phyloP scores from a whole-genome alignment of 148 eudicot species.

The Suaeda aralocaspica region DNA sequence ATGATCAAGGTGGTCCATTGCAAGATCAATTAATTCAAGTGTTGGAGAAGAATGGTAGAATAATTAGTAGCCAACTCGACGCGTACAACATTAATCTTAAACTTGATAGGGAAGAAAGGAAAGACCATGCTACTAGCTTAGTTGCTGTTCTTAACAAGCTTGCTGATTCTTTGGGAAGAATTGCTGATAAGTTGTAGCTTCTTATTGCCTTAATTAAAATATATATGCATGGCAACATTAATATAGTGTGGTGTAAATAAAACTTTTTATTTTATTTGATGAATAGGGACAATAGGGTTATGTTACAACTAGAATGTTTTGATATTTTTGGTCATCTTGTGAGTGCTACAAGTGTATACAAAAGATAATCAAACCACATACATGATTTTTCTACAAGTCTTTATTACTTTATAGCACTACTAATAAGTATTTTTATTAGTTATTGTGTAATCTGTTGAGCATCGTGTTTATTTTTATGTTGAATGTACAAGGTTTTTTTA shows the following conservation, averaged over 20 bases:
- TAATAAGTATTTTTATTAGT: neutral
- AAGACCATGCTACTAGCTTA: slow-evolving; percentile 56
- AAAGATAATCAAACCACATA: neutral
- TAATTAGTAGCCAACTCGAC: slow-evolving; percentile 61
- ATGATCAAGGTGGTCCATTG: slow-evolving; percentile 3
- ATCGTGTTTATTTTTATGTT: no score
- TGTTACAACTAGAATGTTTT: neutral
- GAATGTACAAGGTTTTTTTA: no score
- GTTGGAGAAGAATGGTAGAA: slow-evolving; percentile 65
- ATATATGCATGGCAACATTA: neutral
- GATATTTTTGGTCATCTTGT: neutral
- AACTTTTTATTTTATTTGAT: neutral
- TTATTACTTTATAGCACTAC: no score
- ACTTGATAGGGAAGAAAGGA: slow-evolving; percentile 72
- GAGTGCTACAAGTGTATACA: neutral
- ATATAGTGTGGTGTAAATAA: neutral
- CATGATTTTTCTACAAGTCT: neutral
- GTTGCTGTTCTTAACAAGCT: slow-evolving; percentile 71
- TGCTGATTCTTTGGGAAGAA: slow-evolving; percentile 80
- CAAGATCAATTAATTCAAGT: slow-evolving; percentile 48
- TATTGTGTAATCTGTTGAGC: no score
- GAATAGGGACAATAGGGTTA: neutral
- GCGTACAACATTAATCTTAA: slow-evolving; percentile 60
- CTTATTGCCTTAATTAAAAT: neutral
- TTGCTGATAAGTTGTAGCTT: slow-evolving; percentile 86